These are phyloP conservation scores for Laguncularia racemosa DNA, from an alignment of 345 rosid species.

Conservation along the genomic window DNA sequence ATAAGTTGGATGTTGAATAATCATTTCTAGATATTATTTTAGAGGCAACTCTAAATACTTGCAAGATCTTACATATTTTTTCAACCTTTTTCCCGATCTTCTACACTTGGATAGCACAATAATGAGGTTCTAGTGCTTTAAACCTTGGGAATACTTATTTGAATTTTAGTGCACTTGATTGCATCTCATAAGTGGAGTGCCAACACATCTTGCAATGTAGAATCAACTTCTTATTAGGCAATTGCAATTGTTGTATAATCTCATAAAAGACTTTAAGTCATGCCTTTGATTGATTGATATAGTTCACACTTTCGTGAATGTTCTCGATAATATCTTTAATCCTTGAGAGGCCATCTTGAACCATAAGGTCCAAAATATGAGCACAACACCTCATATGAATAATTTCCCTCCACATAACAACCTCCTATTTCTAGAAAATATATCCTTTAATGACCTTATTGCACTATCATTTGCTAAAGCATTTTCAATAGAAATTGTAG, in stretches of 20 bases:
- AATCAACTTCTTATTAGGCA: slow-evolving; percentile 2
- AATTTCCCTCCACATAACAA: slow-evolving; percentile 8
- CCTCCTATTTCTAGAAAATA: neutral
- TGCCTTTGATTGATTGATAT: no score
- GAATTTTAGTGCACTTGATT: neutral
- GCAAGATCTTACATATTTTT: no score
- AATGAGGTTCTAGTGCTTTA: neutral
- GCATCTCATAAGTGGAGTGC: neutral
- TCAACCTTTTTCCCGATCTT: slow-evolving; percentile 5
- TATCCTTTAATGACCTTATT: no score
- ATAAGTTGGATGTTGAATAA: neutral
- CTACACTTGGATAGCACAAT: slow-evolving; percentile 3
- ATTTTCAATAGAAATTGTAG: slow-evolving; percentile 4
- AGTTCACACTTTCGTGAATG: no score
- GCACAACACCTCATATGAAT: neutral
- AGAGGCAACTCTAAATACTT: neutral
- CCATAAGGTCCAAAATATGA: slow-evolving; percentile 3
- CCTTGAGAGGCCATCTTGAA: slow-evolving; percentile 2
- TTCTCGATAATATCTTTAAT: no score
- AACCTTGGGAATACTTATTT: slow-evolving; percentile 6
- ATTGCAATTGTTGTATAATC: slow-evolving; percentile 3
- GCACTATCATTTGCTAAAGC: neutral
- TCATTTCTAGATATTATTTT: neutral
- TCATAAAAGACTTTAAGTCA: neutral
- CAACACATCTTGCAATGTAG: neutral